Base-by-base conservation (phyloP, 2,329 filamentous ascomycete species). In the Epichloe sibirici region DNA sequence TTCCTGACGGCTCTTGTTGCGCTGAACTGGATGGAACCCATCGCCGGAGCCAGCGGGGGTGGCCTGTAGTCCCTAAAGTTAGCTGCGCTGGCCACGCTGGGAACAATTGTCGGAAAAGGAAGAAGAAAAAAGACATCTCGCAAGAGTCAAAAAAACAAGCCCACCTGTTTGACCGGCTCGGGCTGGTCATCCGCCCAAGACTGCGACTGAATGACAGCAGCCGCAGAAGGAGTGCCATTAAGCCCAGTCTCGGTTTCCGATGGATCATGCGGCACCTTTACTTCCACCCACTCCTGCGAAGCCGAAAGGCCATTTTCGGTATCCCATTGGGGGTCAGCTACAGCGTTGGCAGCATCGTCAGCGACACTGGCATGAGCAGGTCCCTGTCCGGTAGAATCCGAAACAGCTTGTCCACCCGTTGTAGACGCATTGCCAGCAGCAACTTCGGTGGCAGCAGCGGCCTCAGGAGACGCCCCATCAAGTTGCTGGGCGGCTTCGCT, bases 151-250 rank as follows among this genome's bases (percentile, higher is more conserved):
- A 21, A 25, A 40, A 31, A 15, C 28, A 5, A 25, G 62, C 71
- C 59, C 65, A 78, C 74, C 63, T 74, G 70, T 34, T 66, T 58
- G 39, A 66, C 66, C 52, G 66, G 67, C 55, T 82, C 79, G 17
- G 85, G 80, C 60, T 86, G 79, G 55, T 93, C 87, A 62, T 95
- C 89, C 28, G 88, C 88, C 88, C 88, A 94, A 61, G 83, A 89
- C 63, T 85, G 82, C 34, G 75, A 74, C 61, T 76, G 75, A 11
- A n/a, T 40, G 35, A 13, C 12, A 51, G 70, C 64, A 40, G 71
- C 67, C 8, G 72, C 71, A 6, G 79, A 81, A 46, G 82, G 78
- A n/a, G 79, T 81, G 28, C 81, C 79, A 46, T 75, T 70, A 43
- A 81, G 65, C 39, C 80, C 81, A 39, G 76, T 81, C 56, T 93